Conservation (phyloP, 2,329 filamentous ascomycete genomes). For the Elsinoe australis region DNA sequence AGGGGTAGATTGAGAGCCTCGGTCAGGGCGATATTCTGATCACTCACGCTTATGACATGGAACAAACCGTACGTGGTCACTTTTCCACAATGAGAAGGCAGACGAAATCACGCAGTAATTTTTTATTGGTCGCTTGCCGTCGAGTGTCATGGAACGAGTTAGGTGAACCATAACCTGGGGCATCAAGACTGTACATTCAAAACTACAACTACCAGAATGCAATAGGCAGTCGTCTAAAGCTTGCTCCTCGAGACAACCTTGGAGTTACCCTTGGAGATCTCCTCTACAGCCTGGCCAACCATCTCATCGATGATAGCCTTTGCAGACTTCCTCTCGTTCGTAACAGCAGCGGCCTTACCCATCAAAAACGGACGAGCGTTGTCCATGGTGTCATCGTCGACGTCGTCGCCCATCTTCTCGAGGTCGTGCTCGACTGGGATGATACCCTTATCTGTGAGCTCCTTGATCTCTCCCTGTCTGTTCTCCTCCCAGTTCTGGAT, state of each 20-base stretch:
- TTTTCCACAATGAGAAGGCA: no score
- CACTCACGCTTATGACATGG: no score
- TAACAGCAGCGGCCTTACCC: constrained; percentile 92
- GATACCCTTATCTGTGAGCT: constrained; percentile 78
- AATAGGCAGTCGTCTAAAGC: constrained; percentile 22
- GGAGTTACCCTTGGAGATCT: constrained; percentile 26
- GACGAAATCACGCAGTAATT: no score
- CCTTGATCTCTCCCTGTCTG: constrained; percentile 81
- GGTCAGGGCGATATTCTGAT: no score
- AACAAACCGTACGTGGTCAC: no score
- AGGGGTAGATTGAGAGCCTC: no score
- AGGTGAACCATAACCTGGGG: no score
- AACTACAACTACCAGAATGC: not conserved
- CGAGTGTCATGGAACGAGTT: no score
- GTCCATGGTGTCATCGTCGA: constrained; percentile 79
- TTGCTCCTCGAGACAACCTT: constrained; percentile 31
- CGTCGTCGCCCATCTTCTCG: constrained; percentile 62
- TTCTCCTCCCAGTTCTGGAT: constrained; percentile 96
- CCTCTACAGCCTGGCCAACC: constrained; percentile 60
- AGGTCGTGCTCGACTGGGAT: constrained; percentile 93
- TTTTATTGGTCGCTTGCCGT: no score
- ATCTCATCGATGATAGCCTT: constrained; percentile 94
- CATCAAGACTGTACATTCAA: constrained; percentile 1
- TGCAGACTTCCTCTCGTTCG: constrained; percentile 84
- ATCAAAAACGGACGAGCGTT: constrained; percentile 87